Conservation (phyloP, 2,329 filamentous ascomycete genomes). For the Canariomyces notabilis region DNA sequence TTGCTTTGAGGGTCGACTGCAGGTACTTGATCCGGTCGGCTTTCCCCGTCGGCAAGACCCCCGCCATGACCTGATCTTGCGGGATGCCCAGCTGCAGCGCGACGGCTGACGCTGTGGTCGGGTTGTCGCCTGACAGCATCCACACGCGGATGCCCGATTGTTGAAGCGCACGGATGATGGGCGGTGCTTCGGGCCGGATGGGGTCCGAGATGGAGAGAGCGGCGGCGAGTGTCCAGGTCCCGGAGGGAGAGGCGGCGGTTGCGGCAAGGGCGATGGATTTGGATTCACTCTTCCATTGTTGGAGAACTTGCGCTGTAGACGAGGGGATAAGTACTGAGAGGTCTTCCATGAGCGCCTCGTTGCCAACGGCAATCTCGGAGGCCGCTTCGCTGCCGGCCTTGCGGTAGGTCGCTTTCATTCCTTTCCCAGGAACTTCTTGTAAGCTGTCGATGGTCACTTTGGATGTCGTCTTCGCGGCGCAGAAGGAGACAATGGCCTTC, state of each 20-base stretch:
- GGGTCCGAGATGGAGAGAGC: constrained; percentile 76
- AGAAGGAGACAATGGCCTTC: constrained; percentile 63
- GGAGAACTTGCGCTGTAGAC: constrained; percentile 34
- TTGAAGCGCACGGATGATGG: constrained; percentile 61
- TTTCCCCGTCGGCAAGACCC: constrained; percentile 81
- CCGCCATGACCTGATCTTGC: constrained; percentile 70
- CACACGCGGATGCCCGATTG: constrained; percentile 67
- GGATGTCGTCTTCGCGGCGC: constrained; percentile 35
- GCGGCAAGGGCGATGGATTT: constrained; percentile 61
- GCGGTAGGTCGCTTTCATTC: constrained; percentile 55
- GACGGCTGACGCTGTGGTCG: constrained; percentile 76
- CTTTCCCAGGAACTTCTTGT: constrained; percentile 67
- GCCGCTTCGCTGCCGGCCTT: constrained; percentile 29
- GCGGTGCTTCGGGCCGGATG: constrained; percentile 65
- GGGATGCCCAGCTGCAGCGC: constrained; percentile 71
- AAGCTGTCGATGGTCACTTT: constrained; percentile 37
- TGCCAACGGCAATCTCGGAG: constrained; percentile 61
- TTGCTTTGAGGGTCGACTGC: constrained; percentile 46
- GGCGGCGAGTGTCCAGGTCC: constrained; percentile 50
- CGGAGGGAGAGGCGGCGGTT: constrained; percentile 28
- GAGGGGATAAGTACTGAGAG: constrained; percentile 38
- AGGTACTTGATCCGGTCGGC: constrained; percentile 63
- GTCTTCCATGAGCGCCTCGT: constrained; percentile 62
- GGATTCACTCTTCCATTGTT: constrained; percentile 57
- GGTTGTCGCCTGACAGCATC: constrained; percentile 92